phyloP scores from a whole-genome alignment of 1,139 yeast genomes.

The Candida glucosophila region DNA sequence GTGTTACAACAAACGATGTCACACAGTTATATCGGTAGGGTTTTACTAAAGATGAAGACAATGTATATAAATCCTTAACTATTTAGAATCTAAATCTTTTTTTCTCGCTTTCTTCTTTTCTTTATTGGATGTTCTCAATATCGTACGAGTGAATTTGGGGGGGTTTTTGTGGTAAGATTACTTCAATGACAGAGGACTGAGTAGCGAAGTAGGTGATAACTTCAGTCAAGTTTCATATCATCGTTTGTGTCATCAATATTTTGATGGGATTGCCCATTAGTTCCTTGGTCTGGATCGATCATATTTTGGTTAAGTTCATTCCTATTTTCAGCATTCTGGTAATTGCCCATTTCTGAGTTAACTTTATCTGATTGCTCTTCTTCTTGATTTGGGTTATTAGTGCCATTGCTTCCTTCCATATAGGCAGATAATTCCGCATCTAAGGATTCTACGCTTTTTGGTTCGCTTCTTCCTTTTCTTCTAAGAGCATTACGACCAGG shows the following conservation, averaged over 20 bases:
- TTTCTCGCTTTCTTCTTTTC: too few species aligned
- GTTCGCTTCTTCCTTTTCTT: conserved; percentile 16
- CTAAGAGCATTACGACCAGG: conserved; percentile 6
- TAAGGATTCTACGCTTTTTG: conserved; percentile 60
- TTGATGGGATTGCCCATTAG: conserved; percentile 2
- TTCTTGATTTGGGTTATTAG: conserved; percentile 4
- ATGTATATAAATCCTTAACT: too few species aligned
- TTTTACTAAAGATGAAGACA: too few species aligned
- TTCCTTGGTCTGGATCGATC: conserved; percentile 2
- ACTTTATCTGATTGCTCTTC: conserved; percentile 4
- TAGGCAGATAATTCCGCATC: conserved; percentile 77
- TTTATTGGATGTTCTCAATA: too few species aligned
- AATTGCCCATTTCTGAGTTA: conserved; percentile 9
- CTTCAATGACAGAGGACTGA: too few species aligned
- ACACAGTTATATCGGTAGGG: too few species aligned
- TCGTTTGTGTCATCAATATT: conserved; percentile 4
- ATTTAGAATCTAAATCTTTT: too few species aligned
- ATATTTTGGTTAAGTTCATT: conserved; percentile 2
- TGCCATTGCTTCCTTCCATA: conserved; percentile 33
- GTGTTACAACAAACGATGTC: too few species aligned
- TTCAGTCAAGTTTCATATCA: conserved; percentile 13
- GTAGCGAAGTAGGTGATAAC: too few species aligned
- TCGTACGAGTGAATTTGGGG: too few species aligned
- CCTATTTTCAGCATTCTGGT: conserved; percentile 9
- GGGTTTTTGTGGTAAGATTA: too few species aligned